These are phyloP conservation scores for Mycena amicta DNA, from an alignment of 768 basidiomycete species.

Conservation along the genomic window DNA sequence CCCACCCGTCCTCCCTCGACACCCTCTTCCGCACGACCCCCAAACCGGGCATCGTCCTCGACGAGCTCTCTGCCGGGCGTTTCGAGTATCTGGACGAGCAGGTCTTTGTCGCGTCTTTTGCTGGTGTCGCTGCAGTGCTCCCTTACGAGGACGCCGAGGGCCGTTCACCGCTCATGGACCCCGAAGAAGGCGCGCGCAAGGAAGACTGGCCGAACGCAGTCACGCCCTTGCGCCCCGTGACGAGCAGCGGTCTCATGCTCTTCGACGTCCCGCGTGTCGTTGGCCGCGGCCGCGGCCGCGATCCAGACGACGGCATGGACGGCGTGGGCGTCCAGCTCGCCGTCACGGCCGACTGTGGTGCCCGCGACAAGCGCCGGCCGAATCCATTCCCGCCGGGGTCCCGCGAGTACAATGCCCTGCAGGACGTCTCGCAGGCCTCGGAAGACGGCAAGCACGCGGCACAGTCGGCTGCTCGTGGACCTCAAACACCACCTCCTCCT, in stretches of 20 bases:
- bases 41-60: constrained; percentile 62
- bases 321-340: constrained; percentile 2
- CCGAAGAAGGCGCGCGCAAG: background rate
- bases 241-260: background rate
- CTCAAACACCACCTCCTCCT: too few species aligned
- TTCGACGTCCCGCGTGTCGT: constrained; percentile 11
- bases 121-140: constrained; percentile 11
- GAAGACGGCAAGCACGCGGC: background rate
- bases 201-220: constrained; percentile 13
- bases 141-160: background rate
- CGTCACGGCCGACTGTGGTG: background rate
- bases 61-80: constrained; percentile 21
- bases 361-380: background rate
- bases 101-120: constrained; percentile 8
- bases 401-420: constrained; percentile 8
- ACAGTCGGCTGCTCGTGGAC: background rate
- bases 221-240: constrained; percentile 10
- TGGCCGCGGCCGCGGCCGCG: constrained; percentile 1
- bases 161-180: constrained; percentile 6
- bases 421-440: constrained; percentile 6
- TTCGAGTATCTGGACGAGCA: constrained; percentile 2
- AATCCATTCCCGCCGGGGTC: constrained; percentile 19
- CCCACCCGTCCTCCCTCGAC: constrained; percentile 55
- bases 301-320: constrained; percentile 8
- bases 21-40: constrained; percentile 50